These are phyloP conservation scores for Chlamydomonas sp. DNA, from an alignment of 139 green algal species.

Conservation along the genomic window DNA sequence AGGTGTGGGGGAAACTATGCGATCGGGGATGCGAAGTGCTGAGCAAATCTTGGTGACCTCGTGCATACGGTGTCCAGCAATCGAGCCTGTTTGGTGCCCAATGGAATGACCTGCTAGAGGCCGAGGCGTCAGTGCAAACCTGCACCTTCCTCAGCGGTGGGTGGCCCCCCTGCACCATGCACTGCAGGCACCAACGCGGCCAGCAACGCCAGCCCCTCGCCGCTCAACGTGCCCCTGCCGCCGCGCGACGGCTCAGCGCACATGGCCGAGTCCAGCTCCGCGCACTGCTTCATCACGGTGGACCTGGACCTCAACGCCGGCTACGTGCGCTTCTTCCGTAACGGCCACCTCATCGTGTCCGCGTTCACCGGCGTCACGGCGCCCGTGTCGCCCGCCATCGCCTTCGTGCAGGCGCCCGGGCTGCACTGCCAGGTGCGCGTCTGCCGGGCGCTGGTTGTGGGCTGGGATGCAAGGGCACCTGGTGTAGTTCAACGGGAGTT, in stretches of 20 bases:
- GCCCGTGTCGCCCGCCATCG: constrained; percentile 56
- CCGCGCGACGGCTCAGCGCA: constrained; percentile 43
- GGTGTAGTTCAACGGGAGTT: too few species aligned
- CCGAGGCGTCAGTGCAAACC: too few species aligned
- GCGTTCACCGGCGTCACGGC: constrained; percentile 60
- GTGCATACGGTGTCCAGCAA: background rate
- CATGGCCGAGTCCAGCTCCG: constrained; percentile 51
- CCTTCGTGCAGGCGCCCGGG: constrained; percentile 52
- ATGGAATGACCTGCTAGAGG: background rate
- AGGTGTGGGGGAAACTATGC: too few species aligned
- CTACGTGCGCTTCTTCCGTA: constrained; percentile 70
- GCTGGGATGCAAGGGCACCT: too few species aligned
- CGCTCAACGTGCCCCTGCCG: constrained; percentile 39
- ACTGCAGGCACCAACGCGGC: constrained; percentile 14
- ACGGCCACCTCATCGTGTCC: constrained; percentile 64
- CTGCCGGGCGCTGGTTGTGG: too few species aligned
- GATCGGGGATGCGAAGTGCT: too few species aligned
- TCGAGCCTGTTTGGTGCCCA: background rate
- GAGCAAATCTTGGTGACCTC: too few species aligned
- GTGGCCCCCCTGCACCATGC: background rate
- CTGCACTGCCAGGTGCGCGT: constrained; percentile 29
- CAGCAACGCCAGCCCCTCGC: constrained; percentile 9
- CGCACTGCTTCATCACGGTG: constrained; percentile 72
- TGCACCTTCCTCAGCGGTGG: too few species aligned
- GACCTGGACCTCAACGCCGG: constrained; percentile 66